These are phyloP conservation scores for Cylindrodendrum hubeiense DNA, from an alignment of 2,329 filamentous ascomycete genomes.

Conservation along the genomic window DNA sequence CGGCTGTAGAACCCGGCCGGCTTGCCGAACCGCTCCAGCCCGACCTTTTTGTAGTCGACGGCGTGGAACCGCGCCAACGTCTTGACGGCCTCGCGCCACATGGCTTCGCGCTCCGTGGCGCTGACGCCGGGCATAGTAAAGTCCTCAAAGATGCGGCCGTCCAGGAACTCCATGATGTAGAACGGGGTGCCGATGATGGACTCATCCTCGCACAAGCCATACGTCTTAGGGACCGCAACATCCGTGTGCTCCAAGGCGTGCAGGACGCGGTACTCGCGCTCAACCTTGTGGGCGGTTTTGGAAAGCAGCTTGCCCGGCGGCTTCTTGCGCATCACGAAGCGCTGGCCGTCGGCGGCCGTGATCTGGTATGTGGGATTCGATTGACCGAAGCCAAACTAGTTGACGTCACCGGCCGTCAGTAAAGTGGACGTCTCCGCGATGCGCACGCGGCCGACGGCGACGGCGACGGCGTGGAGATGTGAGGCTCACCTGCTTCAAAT, in stretches of 20 bases:
- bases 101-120: conserved; percentile 75
- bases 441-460: background rate
- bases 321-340: conserved; percentile 96
- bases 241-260: conserved; percentile 82
- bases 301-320: conserved; percentile 94
- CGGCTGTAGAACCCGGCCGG: conserved; percentile 83
- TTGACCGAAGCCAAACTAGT: conserved; percentile 94
- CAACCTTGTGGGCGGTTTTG: conserved; percentile 94
- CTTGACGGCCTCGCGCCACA: conserved; percentile 88
- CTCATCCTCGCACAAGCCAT: conserved; percentile 87
- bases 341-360: conserved; percentile 75
- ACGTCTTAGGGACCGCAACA: conserved; percentile 87
- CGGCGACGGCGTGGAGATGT: too few species aligned
- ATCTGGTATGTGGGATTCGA: conserved; percentile 98
- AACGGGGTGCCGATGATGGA: conserved; percentile 88
- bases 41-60: conserved; percentile 74
- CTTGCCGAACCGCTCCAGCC: conserved; percentile 80
- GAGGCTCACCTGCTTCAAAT: conserved; percentile 83
- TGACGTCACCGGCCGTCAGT: conserved; percentile 18
- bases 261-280: conserved; percentile 94
- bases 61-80: conserved; percentile 89
- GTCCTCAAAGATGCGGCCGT: conserved; percentile 94
- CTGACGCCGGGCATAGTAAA: conserved; percentile 81
- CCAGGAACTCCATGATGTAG: conserved; percentile 97
- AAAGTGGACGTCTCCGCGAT: background rate